Evolutionary conservation across 2,329 filamentous ascomycete genomes (phyloP), one percentile per base, ranked within the genome.

Genomic region (Thelonectria olida): DNA sequence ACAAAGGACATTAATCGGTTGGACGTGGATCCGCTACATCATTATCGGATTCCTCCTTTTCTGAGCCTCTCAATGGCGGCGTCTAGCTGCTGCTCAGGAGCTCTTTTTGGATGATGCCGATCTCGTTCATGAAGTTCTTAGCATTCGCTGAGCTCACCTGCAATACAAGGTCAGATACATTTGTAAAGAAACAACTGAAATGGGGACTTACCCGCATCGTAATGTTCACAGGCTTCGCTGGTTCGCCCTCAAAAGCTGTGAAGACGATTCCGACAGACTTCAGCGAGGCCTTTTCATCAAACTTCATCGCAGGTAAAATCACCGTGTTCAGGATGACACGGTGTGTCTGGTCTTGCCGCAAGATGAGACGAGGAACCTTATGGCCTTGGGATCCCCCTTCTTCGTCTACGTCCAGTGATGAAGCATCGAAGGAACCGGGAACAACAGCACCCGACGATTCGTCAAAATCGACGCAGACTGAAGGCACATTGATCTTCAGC

Each of bases 261-360:
- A 90, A 90, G 36, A 89, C 72, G 20, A 97, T 86, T 54, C 87
- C 85, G 48, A 93, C 84, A 44, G 88, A 85, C 76, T 92, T 92
- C 63, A 91, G 85, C 41, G 86, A 88, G 27, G 92, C 89, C 69
- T 90, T 91, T 52, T 93, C 88, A 62, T 93, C 90, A 72, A 96
- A 92, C 44, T 88, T 88, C 85, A 96, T 91, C 5, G 89, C 87
- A 58, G 92, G 90, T 61, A 93, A 86, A 61, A 98, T 84, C 1
- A 89, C 88, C 1, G 91, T 92, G 78, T 98, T 98, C 51, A 98
- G 82, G 63, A 97, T 89, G 54, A 98, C 88, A 20, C 93, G 88
- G 71, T 94, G 89, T 1, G 92, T 96, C 62, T 93, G 93, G 72
- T 97, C 94, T 67, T 96, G 93, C 17, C 95, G 90, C 88, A 97